These are phyloP conservation scores for Colletotrichum tofieldiae DNA, from an alignment of 2,329 filamentous ascomycete species.

Conservation along the genomic window DNA sequence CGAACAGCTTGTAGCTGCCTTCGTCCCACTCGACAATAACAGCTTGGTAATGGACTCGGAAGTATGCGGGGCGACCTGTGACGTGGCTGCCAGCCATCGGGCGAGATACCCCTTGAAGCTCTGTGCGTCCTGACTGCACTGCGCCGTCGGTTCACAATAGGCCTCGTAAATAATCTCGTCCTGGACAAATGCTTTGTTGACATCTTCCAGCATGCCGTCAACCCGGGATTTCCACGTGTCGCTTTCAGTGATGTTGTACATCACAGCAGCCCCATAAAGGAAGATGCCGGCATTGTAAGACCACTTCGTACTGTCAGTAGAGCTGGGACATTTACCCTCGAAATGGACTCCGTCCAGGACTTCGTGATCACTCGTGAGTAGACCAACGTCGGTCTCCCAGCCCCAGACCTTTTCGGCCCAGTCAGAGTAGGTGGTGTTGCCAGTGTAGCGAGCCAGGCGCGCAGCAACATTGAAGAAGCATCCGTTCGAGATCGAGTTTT, in stretches of 20 bases:
- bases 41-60: conserved; percentile 69
- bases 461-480: conserved; percentile 80
- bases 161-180: conserved; percentile 75
- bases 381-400: conserved; percentile 70
- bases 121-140: conserved; percentile 81
- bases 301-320: conserved; percentile 74
- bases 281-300: conserved; percentile 79
- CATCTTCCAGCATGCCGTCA: conserved; percentile 70
- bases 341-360: conserved; percentile 67
- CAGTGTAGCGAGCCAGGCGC: conserved; percentile 83
- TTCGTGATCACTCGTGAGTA: conserved; percentile 70
- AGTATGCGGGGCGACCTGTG: conserved; percentile 74
- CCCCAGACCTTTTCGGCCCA: conserved; percentile 82
- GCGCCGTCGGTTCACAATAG: conserved; percentile 71
- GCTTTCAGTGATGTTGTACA: conserved; percentile 73
- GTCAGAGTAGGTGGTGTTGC: conserved; percentile 82
- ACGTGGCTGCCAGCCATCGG: conserved; percentile 75
- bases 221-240: conserved; percentile 71
- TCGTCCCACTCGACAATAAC: conserved; percentile 70
- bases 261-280: conserved; percentile 72
- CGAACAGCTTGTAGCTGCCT: conserved; percentile 74
- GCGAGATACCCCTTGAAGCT: conserved; percentile 81
- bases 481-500: conserved; percentile 79
- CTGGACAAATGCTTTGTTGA: conserved; percentile 63
- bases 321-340: conserved; percentile 71